Conservation (phyloP, 805 yeast genomes). For the Wickerhamiella bombiphila region DNA sequence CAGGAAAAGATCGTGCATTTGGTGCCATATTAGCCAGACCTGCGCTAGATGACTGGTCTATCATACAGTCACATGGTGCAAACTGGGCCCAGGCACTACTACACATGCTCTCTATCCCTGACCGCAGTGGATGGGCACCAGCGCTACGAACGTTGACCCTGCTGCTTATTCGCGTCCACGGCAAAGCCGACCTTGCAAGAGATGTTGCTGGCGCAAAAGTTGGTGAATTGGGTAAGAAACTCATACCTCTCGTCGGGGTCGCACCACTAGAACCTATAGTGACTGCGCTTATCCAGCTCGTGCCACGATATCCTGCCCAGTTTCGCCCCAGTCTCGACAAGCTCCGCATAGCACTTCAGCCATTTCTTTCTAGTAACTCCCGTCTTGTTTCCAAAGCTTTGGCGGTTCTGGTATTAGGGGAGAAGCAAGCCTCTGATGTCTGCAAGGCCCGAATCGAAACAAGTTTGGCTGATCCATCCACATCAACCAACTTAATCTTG, state of each 20-base stretch:
- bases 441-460: conserved; percentile 9
- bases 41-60: conserved; percentile 18
- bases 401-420: conserved; percentile 12
- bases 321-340: conserved; percentile 15
- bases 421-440: conserved; percentile 10
- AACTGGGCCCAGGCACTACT: conserved; percentile 26
- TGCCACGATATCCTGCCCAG: conserved; percentile 14
- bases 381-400: conserved; percentile 5
- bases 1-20: conserved; percentile 21
- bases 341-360: conserved; percentile 4
- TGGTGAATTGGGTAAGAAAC: conserved; percentile 36
- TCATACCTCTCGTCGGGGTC: conserved; percentile 17
- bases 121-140: conserved; percentile 21
- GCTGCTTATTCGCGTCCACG: conserved; percentile 29
- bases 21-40: conserved; percentile 24
- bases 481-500: neutral
- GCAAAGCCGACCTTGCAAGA: conserved; percentile 71
- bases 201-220: conserved; percentile 72
- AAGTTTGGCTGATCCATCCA: neutral
- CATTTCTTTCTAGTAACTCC: neutral
- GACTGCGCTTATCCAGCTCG: conserved; percentile 7
- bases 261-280: conserved; percentile 3
- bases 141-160: conserved; percentile 18
- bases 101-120: conserved; percentile 27
- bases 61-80: conserved; percentile 27